Conservation (phyloP, 805 yeast species). For the Pichia kluyveri region DNA sequence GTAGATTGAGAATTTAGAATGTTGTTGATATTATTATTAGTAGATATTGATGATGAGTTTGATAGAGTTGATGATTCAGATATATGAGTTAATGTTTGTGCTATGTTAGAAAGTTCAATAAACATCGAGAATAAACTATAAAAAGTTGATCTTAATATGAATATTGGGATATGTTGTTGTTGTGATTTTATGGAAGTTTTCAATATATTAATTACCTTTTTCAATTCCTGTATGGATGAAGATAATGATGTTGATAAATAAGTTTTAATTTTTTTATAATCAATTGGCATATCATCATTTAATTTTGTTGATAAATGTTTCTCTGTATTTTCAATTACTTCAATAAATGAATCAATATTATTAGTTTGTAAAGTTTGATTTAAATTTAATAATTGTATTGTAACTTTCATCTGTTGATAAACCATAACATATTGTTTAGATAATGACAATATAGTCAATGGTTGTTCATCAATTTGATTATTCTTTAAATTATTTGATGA, state of each 20-base stretch:
- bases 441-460: not conserved
- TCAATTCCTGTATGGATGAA: conserved; percentile 11
- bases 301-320: not conserved
- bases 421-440: not conserved
- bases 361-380: not conserved
- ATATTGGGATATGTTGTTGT: not conserved
- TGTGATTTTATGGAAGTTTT: conserved; percentile 8
- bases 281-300: not conserved
- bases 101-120: conserved; percentile 12
- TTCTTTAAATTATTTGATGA: not conserved
- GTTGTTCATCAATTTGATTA: not conserved
- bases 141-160: conserved; percentile 19
- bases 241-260: not conserved
- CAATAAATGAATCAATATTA: not conserved
- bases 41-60: too few relatives aligned
- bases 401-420: not conserved
- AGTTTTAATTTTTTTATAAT: not conserved
- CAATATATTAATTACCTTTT: conserved; percentile 12
- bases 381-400: not conserved
- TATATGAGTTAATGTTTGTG: not conserved
- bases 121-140: conserved; percentile 22
- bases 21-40: too few relatives aligned
- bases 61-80: too few relatives aligned
- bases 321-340: not conserved
- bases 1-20: not conserved